Base-by-base conservation (phyloP, 257 asterid genomes). In the Solanum lignicaule region DNA sequence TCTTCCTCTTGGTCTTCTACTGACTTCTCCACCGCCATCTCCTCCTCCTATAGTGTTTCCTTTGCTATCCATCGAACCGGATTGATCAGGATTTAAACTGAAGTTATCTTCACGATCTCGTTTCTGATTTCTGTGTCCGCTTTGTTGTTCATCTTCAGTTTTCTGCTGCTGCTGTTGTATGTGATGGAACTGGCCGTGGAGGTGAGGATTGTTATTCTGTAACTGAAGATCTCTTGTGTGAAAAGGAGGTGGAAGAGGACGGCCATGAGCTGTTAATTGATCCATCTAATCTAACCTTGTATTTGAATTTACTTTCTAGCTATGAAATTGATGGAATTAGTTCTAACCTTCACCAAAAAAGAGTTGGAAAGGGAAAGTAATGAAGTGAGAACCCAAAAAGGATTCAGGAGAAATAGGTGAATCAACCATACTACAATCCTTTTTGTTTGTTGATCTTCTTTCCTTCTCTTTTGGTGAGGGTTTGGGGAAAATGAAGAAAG, bases 171-270 rank as follows among this genome's bases (percentile, higher is more conserved):
- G 92, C 4, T 83, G 89, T 12, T 90, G 94, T 73, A 86, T 88
- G 21, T 93, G 97, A 76, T 90, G 92, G 85, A 83, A 91, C 85
- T 85, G 94, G 81, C 31, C 16, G 32, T 93, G 96, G 91, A 93
- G 94, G 89, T n/a, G 87, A 38, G 43, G 87, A 23, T 87, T 38
- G 11, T 38, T 46, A 81, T 46, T 33, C 79, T 87, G 98, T 81
- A 95, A 93, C 72, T 95, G 98, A 14, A 96, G 95, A 90, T 94
- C 98, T 68, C 98, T 81, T 2, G 90, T 86, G 90, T 90, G 94
- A 35, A 96, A 96, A 33, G 98, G 98, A 31, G 98, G 99, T 23
- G 98, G 98, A 8, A 95, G 90, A 82, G 96, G 90, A 43, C 96
- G 99, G 85, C 98, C 98, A 60, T 94, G 98, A 81, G 98, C 92